Base-by-base conservation (phyloP, 164 flowering plant genomes). In the Stephania japonica region DNA sequence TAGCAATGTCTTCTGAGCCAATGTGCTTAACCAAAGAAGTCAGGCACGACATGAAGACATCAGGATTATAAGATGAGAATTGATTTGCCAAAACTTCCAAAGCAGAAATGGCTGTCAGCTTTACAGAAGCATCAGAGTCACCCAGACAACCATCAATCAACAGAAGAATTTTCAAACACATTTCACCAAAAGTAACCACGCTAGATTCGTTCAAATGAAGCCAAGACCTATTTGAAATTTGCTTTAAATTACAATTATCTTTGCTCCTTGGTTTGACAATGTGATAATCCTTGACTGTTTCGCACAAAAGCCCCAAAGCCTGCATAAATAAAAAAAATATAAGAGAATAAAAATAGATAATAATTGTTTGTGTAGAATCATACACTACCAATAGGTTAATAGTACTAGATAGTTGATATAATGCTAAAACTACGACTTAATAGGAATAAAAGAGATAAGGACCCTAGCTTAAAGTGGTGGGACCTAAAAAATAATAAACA, bases 231-330 rank as follows among this genome's bases (percentile, higher is more conserved):
- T 65, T 70, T 59, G 76, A 32, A 13, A 71, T 77, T 41, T 56
- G 27, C 65, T 72, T 67, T 23, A 67, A 32, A 24, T 76, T 78
- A 73, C 72, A 80, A 64, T 72, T 83, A 47, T 43, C 81, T 70
- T 81, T 80, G 13, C 25, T 76, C 80, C 83, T 86, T 27, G 24
- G n/a, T 44, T 71, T 80, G 41, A 70, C 70, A 4, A 75, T 66
- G 49, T 50, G 82, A 32, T 24, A 66, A 32, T 84, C 87, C 79
- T 83, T 88, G 63, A 87, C 67, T 2, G 87, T 81, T 69, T 89
- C 93, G 77, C 89, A 86, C 4, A 94, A 75, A 77, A 90, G 80
- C 47, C 79, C 87, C 80, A 94, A 94, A 79, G 95, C 94, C 98
- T 94, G 94, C 75, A 42, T 67, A 41, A 42, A 32, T 32, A 32